phyloP scores from a whole-genome alignment of 305 asterid genomes.

The Solanum hybrid region DNA sequence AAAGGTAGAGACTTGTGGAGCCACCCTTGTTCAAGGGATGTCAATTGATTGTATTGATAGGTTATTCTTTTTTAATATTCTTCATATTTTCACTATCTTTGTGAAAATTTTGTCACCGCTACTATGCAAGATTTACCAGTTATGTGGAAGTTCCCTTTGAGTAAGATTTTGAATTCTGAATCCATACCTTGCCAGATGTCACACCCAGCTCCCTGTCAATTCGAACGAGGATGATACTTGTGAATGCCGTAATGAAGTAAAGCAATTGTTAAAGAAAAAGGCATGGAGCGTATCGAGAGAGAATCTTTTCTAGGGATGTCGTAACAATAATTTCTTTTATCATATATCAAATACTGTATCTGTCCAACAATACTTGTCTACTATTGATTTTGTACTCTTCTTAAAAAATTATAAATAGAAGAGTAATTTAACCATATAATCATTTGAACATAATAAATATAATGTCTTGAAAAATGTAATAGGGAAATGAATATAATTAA shows the following conservation, averaged over 20 bases:
- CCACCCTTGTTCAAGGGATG: not conserved
- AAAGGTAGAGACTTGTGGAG: not conserved
- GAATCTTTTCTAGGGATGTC: slow-evolving; percentile 11
- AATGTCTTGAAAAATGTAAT: no score
- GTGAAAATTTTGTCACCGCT: not conserved
- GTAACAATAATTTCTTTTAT: not conserved
- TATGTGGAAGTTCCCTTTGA: not conserved
- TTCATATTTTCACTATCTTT: not conserved
- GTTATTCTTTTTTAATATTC: not conserved
- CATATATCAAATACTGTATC: not conserved
- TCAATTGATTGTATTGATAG: not conserved
- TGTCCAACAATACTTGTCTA: no score
- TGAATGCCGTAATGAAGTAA: not conserved
- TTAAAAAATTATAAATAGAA: no score
- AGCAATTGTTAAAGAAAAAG: not conserved
- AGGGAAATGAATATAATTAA: no score
- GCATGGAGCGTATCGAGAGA: not conserved
- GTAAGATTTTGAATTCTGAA: not conserved
- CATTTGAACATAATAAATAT: no score
- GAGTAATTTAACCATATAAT: no score
- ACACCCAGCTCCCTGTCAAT: not conserved
- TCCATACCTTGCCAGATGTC: not conserved
- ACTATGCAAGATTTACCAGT: not conserved
- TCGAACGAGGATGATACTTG: not conserved
- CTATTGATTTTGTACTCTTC: no score